These are phyloP conservation scores for Xanthoceras sorbifolium DNA, from an alignment of 345 rosid species.

Conservation along the genomic window DNA sequence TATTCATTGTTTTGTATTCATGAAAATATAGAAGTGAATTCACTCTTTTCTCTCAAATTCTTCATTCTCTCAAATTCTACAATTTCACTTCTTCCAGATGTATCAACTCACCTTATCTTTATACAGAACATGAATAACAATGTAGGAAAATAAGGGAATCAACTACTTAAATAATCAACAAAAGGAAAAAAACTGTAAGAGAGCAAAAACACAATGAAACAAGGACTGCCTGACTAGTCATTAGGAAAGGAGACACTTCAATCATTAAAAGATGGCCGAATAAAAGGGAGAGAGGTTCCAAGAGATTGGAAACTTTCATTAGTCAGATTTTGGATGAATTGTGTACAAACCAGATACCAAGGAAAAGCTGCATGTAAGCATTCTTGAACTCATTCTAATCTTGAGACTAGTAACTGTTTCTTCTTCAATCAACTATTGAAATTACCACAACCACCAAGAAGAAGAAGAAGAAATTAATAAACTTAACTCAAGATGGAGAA, in stretches of 20 bases:
- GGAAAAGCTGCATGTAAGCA: background rate
- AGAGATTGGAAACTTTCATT: background rate
- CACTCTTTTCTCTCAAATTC: too few relatives aligned
- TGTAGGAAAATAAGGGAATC: background rate
- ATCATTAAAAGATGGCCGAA: background rate
- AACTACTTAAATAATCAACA: background rate
- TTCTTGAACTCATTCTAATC: background rate
- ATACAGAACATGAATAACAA: background rate
- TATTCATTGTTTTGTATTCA: too few relatives aligned
- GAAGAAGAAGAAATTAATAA: background rate
- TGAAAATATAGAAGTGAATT: too few relatives aligned
- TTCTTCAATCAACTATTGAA: background rate
- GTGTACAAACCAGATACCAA: background rate
- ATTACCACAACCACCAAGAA: constrained; percentile 3
- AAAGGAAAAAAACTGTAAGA: background rate
- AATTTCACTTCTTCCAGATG: background rate
- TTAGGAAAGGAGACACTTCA: background rate
- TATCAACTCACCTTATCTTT: background rate
- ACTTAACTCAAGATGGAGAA: background rate
- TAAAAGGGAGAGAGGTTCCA: background rate
- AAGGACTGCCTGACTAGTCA: background rate
- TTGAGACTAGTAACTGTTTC: constrained; percentile 1
- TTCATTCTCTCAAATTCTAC: too few relatives aligned
- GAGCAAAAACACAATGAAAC: background rate
- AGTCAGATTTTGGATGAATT: background rate